Base-by-base conservation (phyloP, 345 rosid genomes). In the Litchi chinensis region DNA sequence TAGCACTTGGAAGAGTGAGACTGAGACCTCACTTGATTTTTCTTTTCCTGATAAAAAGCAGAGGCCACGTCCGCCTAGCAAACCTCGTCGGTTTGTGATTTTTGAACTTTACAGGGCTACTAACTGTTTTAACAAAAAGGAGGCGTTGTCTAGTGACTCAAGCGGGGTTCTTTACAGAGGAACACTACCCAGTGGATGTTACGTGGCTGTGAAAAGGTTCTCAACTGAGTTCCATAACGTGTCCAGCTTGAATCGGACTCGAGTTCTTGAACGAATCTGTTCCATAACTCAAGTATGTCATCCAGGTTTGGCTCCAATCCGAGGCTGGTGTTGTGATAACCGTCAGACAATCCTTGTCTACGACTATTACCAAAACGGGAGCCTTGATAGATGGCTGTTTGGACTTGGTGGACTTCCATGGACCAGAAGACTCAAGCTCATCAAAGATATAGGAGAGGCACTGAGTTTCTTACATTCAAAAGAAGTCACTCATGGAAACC, bases 351-450 rank as follows among this genome's bases (percentile, higher is more conserved):
- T 81, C 46, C 1, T 81, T 21, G 65, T 76, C 2, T 81, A 76
- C 32, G 73, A 44, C 16, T 32, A 32, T 65, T 71, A 37, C 56
- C 83, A 41, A 26, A 81, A 81, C 54, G 83, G 83, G 39, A 81
- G 77, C 64, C 80, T 81, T 19, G 76, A 76, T 18, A 77, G 41
- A 57, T 81, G 83, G 80, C 77, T 79, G 15, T 59, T 67, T 12
- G 70, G 82, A 19, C 19, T 66, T 15, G 77, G 83, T 3, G 69
- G 43, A 44, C 80, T 81, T 71, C 73, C 83, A n/a, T 81, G 83
- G 83, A 65, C 56, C 52, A 68, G 67, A 8, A 41, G 77, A 60
- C 71, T 71, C 54, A 56, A 71, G 37, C 40, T 76, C 60, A 57
- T 81, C 8, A 67, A 54, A 65, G 77, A 76, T 21, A 22, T 65